Evolutionary conservation across 371 early-diverging fungal species (phyloP), one percentile per base, ranked within the genome.

Genomic region (Phascolomyces articulosus): DNA sequence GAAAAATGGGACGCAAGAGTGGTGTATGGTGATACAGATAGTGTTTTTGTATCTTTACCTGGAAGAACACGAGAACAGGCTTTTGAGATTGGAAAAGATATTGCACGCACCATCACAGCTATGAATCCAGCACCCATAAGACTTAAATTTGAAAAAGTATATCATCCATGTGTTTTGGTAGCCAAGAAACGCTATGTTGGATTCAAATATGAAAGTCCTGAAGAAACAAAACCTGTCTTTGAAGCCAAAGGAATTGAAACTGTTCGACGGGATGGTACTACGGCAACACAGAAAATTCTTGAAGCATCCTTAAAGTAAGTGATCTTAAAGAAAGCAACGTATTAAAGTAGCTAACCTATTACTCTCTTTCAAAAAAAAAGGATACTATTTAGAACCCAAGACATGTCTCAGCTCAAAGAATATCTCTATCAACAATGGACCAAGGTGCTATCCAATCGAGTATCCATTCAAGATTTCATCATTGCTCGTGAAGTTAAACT

Each of bases 231-330:
- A 61, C 93, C 94, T 0, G 79, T 72, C 2, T 92, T 95, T 82
- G 97, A 97, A 67, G 95, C 91, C n/a, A 97, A 97, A 71, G 97
- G 97, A 0, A 95, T 95, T 44, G 97, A 96, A 73, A 95, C 94
- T 4, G 93, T 97, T 8, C 80, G 96, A 27, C 80, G 97, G 3
- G 96, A 96, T 72, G 92, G 93, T 16, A 93, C 93, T 55, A 80
- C 85, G 3, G 91, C 89, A 0, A 89, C 90, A 4, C 90, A 87
- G 61, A 93, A 92, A 64, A 90, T 90, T 10, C 71, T 95, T 66
- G 91, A 95, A 69, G 73, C 87, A 0, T 74, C 84, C 34, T 72
- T 97, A 31, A 89, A 91, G 92, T 92, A 83, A 65, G 82, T 48
- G 4, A 18, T 49, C 28, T 23, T 31, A 9, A 48, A n/a, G n/a